A percentile compares a stretch with the other conserved stretches of the same genome.
These are phyloP conservation scores for Cladosporium colombiae DNA, from an alignment of 2,329 filamentous ascomycete genomes.

Conservation along the genomic window DNA sequence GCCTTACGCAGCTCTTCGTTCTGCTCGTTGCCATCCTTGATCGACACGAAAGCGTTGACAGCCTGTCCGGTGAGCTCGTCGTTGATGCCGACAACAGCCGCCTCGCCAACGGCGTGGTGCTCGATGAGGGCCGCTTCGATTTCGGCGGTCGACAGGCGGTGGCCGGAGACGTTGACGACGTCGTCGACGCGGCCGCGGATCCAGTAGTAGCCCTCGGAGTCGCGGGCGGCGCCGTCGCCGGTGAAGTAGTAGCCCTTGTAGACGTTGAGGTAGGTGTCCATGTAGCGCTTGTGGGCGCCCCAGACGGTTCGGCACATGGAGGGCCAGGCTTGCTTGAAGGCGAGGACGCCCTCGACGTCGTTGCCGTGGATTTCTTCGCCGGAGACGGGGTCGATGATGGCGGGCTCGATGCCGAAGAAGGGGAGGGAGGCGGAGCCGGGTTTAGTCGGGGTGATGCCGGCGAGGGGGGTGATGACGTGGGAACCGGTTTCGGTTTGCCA, in stretches of 20 bases:
- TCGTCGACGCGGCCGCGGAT: slow-evolving; percentile 98
- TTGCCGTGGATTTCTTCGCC: slow-evolving; percentile 93
- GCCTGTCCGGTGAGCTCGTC: slow-evolving; percentile 97
- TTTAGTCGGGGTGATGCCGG: slow-evolving; percentile 92
- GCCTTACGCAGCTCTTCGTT: slow-evolving; percentile 87
- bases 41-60: slow-evolving; percentile 91
- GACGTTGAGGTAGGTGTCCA: slow-evolving; percentile 97
- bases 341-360: slow-evolving; percentile 93
- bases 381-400: slow-evolving; percentile 94
- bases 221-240: slow-evolving; percentile 89
- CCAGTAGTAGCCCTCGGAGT: slow-evolving; percentile 99
- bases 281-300: slow-evolving; percentile 96
- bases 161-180: slow-evolving; percentile 96
- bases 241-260: slow-evolving; percentile 99
- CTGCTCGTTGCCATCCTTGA: slow-evolving; percentile 80
- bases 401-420: slow-evolving; percentile 97
- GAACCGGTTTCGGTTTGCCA: slow-evolving; percentile 99
- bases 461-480: slow-evolving; percentile 90
- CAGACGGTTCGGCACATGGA: slow-evolving; percentile 98
- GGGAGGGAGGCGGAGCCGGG: slow-evolving; percentile 93
- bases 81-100: slow-evolving; percentile 87
- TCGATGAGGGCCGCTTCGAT: slow-evolving; percentile 97
- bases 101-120: slow-evolving; percentile 85
- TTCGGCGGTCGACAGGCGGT: slow-evolving; percentile 93
- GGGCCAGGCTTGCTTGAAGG: slow-evolving; percentile 97